A percentile compares a stretch with the other conserved stretches of the same genome.
Evolutionary conservation across 768 basidiomycete genomes (phyloP).

Genomic region (Dioszegia crocea): DNA sequence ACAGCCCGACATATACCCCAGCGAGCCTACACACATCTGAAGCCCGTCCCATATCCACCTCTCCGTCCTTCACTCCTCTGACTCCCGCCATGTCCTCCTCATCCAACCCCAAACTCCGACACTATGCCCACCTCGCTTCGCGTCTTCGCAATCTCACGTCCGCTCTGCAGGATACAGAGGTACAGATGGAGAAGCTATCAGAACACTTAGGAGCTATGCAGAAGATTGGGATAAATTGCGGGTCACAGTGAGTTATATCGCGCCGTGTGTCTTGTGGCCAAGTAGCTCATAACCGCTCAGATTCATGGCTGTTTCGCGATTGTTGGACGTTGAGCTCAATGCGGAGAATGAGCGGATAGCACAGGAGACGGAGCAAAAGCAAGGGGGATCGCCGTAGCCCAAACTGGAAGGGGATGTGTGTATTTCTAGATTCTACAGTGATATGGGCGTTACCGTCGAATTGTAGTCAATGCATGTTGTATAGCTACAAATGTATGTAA

Average conservation of each 20-base stretch:
- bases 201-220: constrained; percentile 73
- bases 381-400: neutral
- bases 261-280: neutral
- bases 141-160: constrained; percentile 65
- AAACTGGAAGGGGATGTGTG: too few species aligned
- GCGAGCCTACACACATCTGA: too few species aligned
- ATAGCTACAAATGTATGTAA: too few species aligned
- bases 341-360: constrained; percentile 3
- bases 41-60: too few species aligned
- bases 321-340: constrained; percentile 42
- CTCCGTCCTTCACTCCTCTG: too few species aligned
- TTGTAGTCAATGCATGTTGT: too few species aligned
- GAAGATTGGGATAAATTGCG: constrained; percentile 71
- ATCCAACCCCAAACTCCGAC: constrained; percentile 60
- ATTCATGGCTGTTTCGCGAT: constrained; percentile 49
- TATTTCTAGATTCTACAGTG: too few species aligned
- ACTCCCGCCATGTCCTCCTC: constrained; percentile 11
- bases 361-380: neutral
- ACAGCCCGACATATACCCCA: too few species aligned
- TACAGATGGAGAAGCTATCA: constrained; percentile 70
- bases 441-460: too few species aligned
- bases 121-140: constrained; percentile 71
- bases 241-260: constrained; percentile 63
- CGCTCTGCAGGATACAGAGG: constrained; percentile 67
- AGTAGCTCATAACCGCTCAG: constrained; percentile 13